Evolutionary conservation across 768 basidiomycete genomes (phyloP).

Genomic region (Tylopilus vinaceipallidus): DNA sequence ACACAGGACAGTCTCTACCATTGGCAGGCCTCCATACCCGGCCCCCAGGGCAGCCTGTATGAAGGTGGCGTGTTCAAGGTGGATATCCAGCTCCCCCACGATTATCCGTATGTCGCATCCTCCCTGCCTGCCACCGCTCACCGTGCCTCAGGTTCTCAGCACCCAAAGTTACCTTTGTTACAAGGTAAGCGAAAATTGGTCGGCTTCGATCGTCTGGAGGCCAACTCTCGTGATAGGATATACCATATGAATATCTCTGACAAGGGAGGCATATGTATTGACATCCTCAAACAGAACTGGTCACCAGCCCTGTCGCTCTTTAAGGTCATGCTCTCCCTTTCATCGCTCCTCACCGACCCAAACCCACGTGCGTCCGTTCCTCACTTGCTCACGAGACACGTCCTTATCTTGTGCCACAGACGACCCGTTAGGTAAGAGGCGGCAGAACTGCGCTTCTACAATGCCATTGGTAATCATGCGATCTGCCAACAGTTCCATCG

Average conservation of each 20-base stretch:
- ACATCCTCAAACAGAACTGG: constrained; percentile 93
- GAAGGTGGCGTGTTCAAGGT: constrained; percentile 76
- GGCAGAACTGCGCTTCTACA: not conserved
- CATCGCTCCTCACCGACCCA: constrained; percentile 89
- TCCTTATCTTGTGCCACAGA: constrained; percentile 38
- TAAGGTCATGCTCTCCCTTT: constrained; percentile 92
- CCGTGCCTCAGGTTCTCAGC: constrained; percentile 62
- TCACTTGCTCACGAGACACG: not conserved
- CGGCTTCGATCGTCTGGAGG: not conserved
- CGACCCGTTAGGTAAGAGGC: constrained; percentile 62
- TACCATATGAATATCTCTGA: constrained; percentile 91
- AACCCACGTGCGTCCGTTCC: constrained; percentile 71
- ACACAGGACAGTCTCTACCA: constrained; percentile 61
- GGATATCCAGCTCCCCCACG: constrained; percentile 60
- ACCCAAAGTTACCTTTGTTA: constrained; percentile 72
- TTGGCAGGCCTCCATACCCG: constrained; percentile 79
- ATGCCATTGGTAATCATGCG: not conserved
- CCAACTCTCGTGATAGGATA: constrained; percentile 46
- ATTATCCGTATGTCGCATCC: constrained; percentile 63
- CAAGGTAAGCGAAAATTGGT: constrained; percentile 45
- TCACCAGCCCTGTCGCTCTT: constrained; percentile 90
- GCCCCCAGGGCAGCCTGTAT: constrained; percentile 79
- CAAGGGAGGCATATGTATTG: constrained; percentile 76
- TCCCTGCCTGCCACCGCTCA: constrained; percentile 6
- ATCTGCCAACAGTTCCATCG: constrained; percentile 49